phyloP scores from a whole-genome alignment of 176 grass and related monocot species.

The Microstegium vimineum region DNA sequence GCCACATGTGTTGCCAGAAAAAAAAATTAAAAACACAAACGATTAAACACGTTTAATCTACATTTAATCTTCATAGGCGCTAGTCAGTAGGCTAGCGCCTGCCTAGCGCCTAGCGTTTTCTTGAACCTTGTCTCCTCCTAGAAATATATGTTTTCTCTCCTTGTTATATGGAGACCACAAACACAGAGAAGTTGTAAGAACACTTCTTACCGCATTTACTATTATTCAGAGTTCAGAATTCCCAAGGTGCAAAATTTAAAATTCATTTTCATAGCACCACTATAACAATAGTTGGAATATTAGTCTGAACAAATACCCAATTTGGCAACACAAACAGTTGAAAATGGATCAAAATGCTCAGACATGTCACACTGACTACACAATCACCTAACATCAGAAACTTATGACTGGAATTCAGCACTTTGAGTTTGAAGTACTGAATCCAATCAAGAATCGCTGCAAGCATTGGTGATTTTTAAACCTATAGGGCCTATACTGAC shows the following conservation, averaged over 20 bases:
- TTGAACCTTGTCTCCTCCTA: no score
- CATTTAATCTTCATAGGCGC: no score
- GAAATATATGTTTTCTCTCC: neutral
- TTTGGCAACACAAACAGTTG: neutral
- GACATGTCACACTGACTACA: neutral
- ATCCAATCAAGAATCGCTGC: neutral
- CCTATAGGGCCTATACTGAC: neutral
- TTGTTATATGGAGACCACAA: neutral
- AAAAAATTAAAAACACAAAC: no score
- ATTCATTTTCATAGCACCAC: neutral
- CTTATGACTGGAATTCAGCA: neutral
- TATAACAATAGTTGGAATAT: no score
- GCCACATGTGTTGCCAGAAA: no score
- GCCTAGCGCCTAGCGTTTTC: no score
- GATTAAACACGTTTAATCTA: no score
- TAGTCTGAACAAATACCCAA: neutral
- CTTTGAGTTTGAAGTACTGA: neutral
- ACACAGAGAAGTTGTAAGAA: neutral
- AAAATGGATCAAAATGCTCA: neutral
- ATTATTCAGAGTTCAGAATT: neutral
- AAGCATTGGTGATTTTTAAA: neutral
- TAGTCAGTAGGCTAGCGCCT: no score
- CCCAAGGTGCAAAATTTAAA: no score
- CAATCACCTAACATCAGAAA: neutral
- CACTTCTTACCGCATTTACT: neutral